Conservation (phyloP, 441 rosid genomes). For the Gossypium trilobum region DNA sequence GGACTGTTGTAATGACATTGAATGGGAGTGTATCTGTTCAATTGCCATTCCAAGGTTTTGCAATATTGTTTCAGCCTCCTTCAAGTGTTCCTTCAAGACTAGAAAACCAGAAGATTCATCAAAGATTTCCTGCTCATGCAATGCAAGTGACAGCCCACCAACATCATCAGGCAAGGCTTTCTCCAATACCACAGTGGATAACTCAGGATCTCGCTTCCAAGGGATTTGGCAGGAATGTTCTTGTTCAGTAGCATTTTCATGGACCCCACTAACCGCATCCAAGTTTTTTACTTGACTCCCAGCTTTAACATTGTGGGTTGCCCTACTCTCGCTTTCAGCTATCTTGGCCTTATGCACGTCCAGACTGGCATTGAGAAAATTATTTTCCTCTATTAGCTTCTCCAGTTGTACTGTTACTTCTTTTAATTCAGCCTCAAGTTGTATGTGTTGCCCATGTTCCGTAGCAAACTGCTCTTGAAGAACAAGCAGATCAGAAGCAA, state of each 20-base stretch:
- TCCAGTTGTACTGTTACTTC: conserved; percentile 40
- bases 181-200: conserved; percentile 17
- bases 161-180: conserved; percentile 17
- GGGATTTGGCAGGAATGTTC: conserved; percentile 24
- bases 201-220: conserved; percentile 22
- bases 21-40: conserved; percentile 40
- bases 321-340: conserved; percentile 29
- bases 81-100: conserved; percentile 38
- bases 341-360: conserved; percentile 34
- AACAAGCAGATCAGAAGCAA: conserved; percentile 47
- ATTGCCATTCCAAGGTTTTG: conserved; percentile 56
- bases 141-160: conserved; percentile 16
- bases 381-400: conserved; percentile 47
- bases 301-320: conserved; percentile 26
- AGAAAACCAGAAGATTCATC: conserved; percentile 38
- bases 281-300: conserved; percentile 24
- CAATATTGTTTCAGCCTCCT: conserved; percentile 49
- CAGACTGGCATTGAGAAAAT: conserved; percentile 38
- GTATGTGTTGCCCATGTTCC: conserved; percentile 33
- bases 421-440: conserved; percentile 40
- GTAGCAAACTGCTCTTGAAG: conserved; percentile 47
- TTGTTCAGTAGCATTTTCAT: conserved; percentile 23
- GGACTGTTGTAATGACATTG: conserved; percentile 28
- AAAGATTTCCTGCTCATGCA: conserved; percentile 27
- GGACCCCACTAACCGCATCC: conserved; percentile 19